These are phyloP conservation scores for Fraxinus quadrangulata DNA, from an alignment of 257 asterid genomes.

Conservation along the genomic window DNA sequence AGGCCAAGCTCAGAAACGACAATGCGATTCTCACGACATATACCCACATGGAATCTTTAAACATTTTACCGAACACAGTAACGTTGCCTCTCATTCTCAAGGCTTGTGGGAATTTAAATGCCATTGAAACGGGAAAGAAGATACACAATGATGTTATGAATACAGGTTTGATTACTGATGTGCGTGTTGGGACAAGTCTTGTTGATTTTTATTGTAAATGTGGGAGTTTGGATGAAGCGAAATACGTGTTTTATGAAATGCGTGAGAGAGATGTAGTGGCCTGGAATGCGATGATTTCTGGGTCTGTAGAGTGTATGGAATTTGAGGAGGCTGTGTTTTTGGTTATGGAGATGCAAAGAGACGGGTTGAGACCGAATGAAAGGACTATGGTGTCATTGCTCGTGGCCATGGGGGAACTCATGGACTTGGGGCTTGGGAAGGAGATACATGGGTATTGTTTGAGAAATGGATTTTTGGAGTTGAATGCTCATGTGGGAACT, in stretches of 20 bases:
- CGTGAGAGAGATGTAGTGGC: constrained; percentile 26
- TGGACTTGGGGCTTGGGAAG: constrained; percentile 31
- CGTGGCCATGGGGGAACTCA: constrained; percentile 7
- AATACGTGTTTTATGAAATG: constrained; percentile 28
- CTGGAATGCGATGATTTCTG: constrained; percentile 41
- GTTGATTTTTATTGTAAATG: constrained; percentile 31
- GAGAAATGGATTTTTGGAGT: constrained; percentile 31
- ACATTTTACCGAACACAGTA: constrained; percentile 20
- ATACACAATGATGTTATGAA: constrained; percentile 18
- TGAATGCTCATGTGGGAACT: constrained; percentile 29
- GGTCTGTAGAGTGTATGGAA: constrained; percentile 28
- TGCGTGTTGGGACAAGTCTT: constrained; percentile 32
- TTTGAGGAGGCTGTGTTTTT: constrained; percentile 24
- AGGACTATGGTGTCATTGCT: constrained; percentile 16
- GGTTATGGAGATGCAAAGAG: constrained; percentile 32
- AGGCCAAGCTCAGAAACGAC: constrained; percentile 31
- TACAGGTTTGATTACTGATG: constrained; percentile 25
- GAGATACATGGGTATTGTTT: constrained; percentile 38
- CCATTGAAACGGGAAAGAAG: constrained; percentile 31
- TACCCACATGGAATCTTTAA: constrained; percentile 33
- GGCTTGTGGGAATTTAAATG: constrained; percentile 34
- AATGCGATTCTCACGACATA: constrained; percentile 29
- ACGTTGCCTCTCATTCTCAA: constrained; percentile 36
- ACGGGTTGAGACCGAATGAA: constrained; percentile 30
- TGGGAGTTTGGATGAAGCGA: constrained; percentile 24